Evolutionary conservation across 2,329 filamentous ascomycete species (phyloP).

Genomic region (Colletotrichum agaves): DNA sequence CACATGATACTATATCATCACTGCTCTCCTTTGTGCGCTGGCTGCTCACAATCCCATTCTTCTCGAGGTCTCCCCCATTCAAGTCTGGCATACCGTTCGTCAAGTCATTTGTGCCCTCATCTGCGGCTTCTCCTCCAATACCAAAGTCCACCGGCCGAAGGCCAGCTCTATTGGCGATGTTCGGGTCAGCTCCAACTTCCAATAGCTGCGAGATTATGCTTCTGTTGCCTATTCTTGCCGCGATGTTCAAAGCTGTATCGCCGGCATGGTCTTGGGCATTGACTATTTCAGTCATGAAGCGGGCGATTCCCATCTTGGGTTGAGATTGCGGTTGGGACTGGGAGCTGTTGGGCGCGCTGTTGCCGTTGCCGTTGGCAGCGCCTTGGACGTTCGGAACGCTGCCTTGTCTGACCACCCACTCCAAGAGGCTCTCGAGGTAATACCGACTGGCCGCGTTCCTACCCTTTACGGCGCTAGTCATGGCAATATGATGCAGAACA

Average conservation of each 20-base stretch:
- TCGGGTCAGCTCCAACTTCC: conserved; percentile 94
- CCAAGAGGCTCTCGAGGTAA: conserved; percentile 92
- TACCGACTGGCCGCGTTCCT: conserved; percentile 92
- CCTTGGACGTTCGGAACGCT: conserved; percentile 68
- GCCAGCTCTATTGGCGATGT: conserved; percentile 89
- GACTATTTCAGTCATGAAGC: conserved; percentile 97
- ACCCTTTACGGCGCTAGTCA: conserved; percentile 95
- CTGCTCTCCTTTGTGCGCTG: conserved; percentile 76
- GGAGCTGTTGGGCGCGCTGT: conserved; percentile 52
- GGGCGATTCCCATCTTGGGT: conserved; percentile 84
- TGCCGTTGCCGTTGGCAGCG: conserved; percentile 41
- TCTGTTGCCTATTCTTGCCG: conserved; percentile 89
- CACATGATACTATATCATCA: conserved; percentile 82
- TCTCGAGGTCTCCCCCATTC: conserved; percentile 56
- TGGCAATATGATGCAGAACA: conserved; percentile 94
- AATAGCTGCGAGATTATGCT: conserved; percentile 97
- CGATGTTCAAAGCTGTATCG: conserved; percentile 94
- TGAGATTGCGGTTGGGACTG: conserved; percentile 48
- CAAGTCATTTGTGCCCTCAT: conserved; percentile 42
- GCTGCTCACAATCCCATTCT: conserved; percentile 56
- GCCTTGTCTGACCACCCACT: conserved; percentile 92
- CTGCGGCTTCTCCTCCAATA: conserved; percentile 74
- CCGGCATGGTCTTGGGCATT: conserved; percentile 94
- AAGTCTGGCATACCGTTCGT: background rate
- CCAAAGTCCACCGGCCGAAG: conserved; percentile 94